Conservation (phyloP, 1,284 basidiomycete species). For the Trichosporon ovoides region DNA sequence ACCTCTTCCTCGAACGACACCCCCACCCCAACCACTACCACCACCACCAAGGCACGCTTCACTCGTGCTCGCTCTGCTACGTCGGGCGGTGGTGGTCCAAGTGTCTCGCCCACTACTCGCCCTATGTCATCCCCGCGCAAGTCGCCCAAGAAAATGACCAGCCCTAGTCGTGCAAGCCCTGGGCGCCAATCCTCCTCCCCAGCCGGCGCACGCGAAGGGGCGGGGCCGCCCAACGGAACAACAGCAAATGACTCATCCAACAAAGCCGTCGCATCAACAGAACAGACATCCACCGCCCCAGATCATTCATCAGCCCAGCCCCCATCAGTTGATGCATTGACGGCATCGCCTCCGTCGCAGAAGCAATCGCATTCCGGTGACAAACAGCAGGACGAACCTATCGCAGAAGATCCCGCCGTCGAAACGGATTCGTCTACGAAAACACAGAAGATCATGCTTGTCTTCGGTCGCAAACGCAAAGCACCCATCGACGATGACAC, state of each 20-base stretch:
- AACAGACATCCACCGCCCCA: neutral
- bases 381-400: neutral
- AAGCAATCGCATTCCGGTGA: neutral
- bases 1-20: neutral
- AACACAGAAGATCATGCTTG: constrained; percentile 11
- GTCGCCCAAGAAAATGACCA: constrained; percentile 20
- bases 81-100: constrained; percentile 8
- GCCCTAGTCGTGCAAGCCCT: constrained; percentile 8
- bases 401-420: constrained; percentile 1
- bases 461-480: constrained; percentile 14
- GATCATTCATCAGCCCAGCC: neutral
- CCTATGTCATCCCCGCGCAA: constrained; percentile 10
- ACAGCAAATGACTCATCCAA: neutral
- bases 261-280: neutral
- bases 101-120: constrained; percentile 17
- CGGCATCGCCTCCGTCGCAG: constrained; percentile 1
- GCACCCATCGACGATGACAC: constrained; percentile 12
- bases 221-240: neutral
- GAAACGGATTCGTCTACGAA: constrained; percentile 2
- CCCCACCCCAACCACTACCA: constrained; percentile 1
- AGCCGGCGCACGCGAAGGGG: neutral
- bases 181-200: constrained; percentile 4
- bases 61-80: constrained; percentile 12
- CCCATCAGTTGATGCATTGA: neutral
- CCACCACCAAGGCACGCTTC: constrained; percentile 13